These are phyloP conservation scores for Malus hybrid DNA, from an alignment of 331 rosid species.

Conservation along the genomic window DNA sequence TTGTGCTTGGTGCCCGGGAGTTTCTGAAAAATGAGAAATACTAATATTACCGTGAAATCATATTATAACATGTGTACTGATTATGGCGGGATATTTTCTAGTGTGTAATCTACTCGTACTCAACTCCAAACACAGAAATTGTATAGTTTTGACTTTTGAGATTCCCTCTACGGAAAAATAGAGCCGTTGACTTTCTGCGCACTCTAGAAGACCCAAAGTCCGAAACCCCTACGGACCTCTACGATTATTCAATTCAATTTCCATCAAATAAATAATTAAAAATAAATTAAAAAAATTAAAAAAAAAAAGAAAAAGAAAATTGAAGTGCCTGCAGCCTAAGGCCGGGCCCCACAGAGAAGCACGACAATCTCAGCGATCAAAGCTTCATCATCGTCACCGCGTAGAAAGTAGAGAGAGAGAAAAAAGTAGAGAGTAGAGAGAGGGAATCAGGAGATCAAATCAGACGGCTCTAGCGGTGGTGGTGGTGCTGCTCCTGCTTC, in stretches of 20 bases:
- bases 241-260: not conserved
- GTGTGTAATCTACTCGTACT: not conserved
- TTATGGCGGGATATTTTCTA: no score
- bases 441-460: not conserved
- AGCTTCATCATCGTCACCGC: not conserved
- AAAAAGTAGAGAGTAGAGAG: no score
- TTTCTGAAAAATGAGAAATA: no score
- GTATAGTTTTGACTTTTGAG: no score
- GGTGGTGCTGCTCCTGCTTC: not conserved
- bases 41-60: no score
- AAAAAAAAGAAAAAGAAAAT: not conserved
- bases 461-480: not conserved
- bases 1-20: no score
- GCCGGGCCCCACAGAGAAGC: slow-evolving; percentile 45
- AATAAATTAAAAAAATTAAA: not conserved
- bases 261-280: not conserved
- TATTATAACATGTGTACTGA: not conserved
- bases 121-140: no score
- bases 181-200: not conserved
- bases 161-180: not conserved
- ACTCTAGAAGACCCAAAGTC: no score
- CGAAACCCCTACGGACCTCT: not conserved
- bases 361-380: not conserved
- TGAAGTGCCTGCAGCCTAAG: slow-evolving; percentile 38
- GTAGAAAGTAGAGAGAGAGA: not conserved